A percentile compares a stretch with the other conserved stretches of the same genome.
These are phyloP conservation scores for Rostrohypoxylon terebratum DNA, from an alignment of 495 filamentous ascomycete genomes.

Conservation along the genomic window DNA sequence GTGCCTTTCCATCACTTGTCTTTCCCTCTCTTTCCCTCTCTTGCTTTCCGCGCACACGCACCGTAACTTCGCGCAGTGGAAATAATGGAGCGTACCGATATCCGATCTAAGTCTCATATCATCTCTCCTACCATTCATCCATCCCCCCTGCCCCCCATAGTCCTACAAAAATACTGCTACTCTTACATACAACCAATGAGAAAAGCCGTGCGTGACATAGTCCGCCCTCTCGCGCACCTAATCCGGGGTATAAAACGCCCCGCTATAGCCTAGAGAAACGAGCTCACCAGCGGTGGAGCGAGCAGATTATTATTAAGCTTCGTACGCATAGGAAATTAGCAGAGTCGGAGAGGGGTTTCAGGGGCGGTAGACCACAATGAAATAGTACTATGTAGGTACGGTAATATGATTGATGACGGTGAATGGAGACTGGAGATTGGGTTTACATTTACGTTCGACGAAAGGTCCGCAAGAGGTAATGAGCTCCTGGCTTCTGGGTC, in stretches of 20 bases:
- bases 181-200: not conserved
- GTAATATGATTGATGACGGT: too few species aligned
- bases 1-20: not conserved
- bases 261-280: not conserved
- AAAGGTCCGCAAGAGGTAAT: constrained; percentile 28
- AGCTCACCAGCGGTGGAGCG: not conserved
- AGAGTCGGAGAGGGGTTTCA: constrained; percentile 10
- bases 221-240: not conserved
- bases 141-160: not conserved
- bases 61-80: too few species aligned
- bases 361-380: not conserved
- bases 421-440: too few species aligned
- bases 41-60: too few species aligned
- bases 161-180: not conserved
- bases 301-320: not conserved
- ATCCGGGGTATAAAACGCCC: not conserved
- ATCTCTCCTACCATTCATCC: not conserved
- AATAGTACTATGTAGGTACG: not conserved
- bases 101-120: constrained; percentile 3
- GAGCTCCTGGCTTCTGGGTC: constrained; percentile 19
- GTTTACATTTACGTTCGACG: constrained; percentile 10
- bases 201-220: not conserved
- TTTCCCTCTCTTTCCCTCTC: too few species aligned
- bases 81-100: not conserved
- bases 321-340: not conserved